Conservation (phyloP, 2,329 filamentous ascomycete species). For the Eutypa lata region DNA sequence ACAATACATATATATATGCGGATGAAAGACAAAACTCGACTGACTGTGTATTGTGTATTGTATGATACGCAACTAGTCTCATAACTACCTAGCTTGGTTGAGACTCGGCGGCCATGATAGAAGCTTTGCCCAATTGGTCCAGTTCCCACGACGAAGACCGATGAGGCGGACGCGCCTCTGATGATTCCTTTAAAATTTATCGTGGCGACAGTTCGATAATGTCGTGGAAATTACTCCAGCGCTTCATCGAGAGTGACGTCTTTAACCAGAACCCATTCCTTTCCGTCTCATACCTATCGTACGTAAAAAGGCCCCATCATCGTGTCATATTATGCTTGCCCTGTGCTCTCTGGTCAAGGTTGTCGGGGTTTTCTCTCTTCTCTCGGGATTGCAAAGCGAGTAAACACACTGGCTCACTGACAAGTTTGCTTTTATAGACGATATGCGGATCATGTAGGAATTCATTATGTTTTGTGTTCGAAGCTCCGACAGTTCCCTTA, state of each 20-base stretch:
- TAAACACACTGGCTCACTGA: too few species aligned
- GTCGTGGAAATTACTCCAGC: constrained; percentile 85
- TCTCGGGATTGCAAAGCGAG: constrained; percentile 1
- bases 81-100: neutral
- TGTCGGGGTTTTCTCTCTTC: constrained; percentile 2
- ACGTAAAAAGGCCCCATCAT: constrained; percentile 36
- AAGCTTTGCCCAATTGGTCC: constrained; percentile 16
- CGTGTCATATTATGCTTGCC: neutral
- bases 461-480: constrained; percentile 84
- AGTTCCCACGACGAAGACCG: constrained; percentile 18
- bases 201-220: constrained; percentile 41
- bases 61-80: neutral
- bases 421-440: constrained; percentile 50
- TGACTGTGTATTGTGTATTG: too few species aligned
- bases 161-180: constrained; percentile 28
- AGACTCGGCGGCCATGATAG: constrained; percentile 26
- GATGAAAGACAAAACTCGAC: too few species aligned
- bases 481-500: constrained; percentile 88
- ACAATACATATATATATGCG: too few species aligned
- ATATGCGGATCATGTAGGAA: constrained; percentile 85
- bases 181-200: constrained; percentile 23
- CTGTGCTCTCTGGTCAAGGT: constrained; percentile 3
- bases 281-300: constrained; percentile 86
- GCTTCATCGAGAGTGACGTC: constrained; percentile 90
- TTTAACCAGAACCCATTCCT: constrained; percentile 90